Evolutionary conservation across 495 filamentous ascomycete species (phyloP).

Genomic region (Daldinia caldariorum): DNA sequence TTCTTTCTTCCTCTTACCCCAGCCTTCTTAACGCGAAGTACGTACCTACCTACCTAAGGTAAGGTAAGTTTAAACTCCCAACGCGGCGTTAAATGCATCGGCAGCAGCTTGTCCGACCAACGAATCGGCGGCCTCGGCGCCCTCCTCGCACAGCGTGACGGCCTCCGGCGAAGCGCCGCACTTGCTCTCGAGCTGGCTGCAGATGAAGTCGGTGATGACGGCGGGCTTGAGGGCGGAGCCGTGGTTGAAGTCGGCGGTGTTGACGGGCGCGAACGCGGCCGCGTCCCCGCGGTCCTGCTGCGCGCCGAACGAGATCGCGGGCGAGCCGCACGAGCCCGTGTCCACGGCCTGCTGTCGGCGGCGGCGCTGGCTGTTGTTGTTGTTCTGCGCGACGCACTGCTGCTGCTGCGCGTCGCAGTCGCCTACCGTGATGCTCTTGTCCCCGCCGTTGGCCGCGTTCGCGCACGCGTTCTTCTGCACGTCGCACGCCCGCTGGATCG

Average conservation of each 20-base stretch:
- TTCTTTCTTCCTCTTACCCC: not conserved
- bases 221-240: slow-evolving; percentile 65
- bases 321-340: slow-evolving; percentile 62
- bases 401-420: slow-evolving; percentile 62
- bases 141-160: slow-evolving; percentile 59
- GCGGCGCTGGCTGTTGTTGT: slow-evolving; percentile 41
- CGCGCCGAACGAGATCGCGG: slow-evolving; percentile 64
- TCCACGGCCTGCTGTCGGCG: slow-evolving; percentile 46
- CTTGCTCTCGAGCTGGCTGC: slow-evolving; percentile 59
- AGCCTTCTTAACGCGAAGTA: no score
- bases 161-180: slow-evolving; percentile 62
- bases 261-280: slow-evolving; percentile 61
- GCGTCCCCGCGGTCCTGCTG: slow-evolving; percentile 64
- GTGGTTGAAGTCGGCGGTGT: slow-evolving; percentile 65
- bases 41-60: no score
- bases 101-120: slow-evolving; percentile 62
- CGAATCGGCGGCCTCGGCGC: slow-evolving; percentile 52
- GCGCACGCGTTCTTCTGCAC: slow-evolving; percentile 67
- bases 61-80: slow-evolving; percentile 50
- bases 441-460: slow-evolving; percentile 64
- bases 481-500: slow-evolving; percentile 63
- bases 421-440: slow-evolving; percentile 45
- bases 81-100: slow-evolving; percentile 65
- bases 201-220: slow-evolving; percentile 66
- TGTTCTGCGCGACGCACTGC: slow-evolving; percentile 54